Base-by-base conservation (phyloP, 805 yeast species). In the Candida arabinofermentans region DNA sequence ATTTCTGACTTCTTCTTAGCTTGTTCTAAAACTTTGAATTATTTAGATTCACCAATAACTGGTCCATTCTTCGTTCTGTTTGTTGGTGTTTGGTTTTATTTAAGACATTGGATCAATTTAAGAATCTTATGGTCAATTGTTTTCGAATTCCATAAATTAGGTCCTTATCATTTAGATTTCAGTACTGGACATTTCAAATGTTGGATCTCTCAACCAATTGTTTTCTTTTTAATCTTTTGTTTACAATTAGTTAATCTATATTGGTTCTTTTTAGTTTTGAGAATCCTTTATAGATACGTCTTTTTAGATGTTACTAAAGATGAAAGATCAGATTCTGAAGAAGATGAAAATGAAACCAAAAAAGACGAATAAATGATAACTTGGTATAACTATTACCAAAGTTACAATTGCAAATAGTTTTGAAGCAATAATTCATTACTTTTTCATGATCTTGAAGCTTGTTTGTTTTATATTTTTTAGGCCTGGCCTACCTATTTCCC, bases 161-260 rank as follows among this genome's bases (percentile, higher is more conserved):
- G 99, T 30, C 81, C 82, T 41, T 89, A 72, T 65, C 75, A 74
- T 42, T 71, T 93, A 53, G 79, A 88, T 70, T 93, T 87, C 80
- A 86, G 75, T 10, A 81, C 93, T 24, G 91, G 90, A 64, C 96
- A 93, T 64, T 93, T 91, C 70, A 93, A 93, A 66, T 93, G 98
- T 67, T 88, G 88, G 84, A 86, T 93, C 51, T 83, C 98, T 19
- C 95, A 87, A 67, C 86, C 87, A 41, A 89, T 93, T 61, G 90
- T 91, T 3, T 90, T 93, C 57, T 63, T 66, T 18, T 74, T 93
- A 57, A 75, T 93, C 46, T 70, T 75, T 40, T 90, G 93, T 1
- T 72, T 93, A 49, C 98, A 93, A 63, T 55, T 87, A 42, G 88
- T 93, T 43, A 93, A 93, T 59, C 53, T 77, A 17, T 93, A 86